Evolutionary conservation across 495 filamentous ascomycete genomes (phyloP).

Genomic region (Aspergillus haitiensis): DNA sequence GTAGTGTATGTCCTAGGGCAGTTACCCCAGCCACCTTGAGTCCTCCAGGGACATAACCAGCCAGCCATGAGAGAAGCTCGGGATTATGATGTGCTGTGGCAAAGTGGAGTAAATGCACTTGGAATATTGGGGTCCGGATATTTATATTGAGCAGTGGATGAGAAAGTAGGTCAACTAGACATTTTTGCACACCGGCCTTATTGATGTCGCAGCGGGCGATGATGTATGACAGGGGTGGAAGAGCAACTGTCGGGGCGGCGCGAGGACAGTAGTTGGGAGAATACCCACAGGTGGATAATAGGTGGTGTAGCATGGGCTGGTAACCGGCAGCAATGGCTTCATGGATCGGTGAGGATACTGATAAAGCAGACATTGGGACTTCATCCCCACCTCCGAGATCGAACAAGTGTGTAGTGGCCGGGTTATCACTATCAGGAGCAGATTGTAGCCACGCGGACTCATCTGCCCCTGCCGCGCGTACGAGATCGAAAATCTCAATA

Average conservation of each 20-base stretch:
- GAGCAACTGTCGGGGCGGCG: conserved; percentile 13
- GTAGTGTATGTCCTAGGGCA: no score
- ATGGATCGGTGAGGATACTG: conserved; percentile 18
- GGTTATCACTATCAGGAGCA: not conserved
- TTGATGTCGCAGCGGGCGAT: conserved; percentile 11
- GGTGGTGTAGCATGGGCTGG: conserved; percentile 10
- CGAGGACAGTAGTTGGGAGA: conserved; percentile 19
- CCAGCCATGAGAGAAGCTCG: no score
- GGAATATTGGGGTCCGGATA: conserved; percentile 8
- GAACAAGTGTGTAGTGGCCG: not conserved
- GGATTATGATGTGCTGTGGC: no score
- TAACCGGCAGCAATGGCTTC: conserved; percentile 18
- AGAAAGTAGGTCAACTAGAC: conserved; percentile 7
- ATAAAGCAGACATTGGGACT: conserved; percentile 13
- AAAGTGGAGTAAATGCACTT: no score
- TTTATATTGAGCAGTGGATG: conserved; percentile 17
- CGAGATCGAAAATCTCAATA: conserved; percentile 9
- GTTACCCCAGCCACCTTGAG: no score
- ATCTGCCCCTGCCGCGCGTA: conserved; percentile 16
- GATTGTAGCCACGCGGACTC: conserved; percentile 17
- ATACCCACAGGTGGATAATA: conserved; percentile 10
- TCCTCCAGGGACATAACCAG: no score
- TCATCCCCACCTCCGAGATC: not conserved
- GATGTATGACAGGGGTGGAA: conserved; percentile 16
- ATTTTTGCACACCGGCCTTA: conserved; percentile 5